These are phyloP conservation scores for Lepidopterella palustris DNA, from an alignment of 495 filamentous ascomycete genomes.

Conservation along the genomic window DNA sequence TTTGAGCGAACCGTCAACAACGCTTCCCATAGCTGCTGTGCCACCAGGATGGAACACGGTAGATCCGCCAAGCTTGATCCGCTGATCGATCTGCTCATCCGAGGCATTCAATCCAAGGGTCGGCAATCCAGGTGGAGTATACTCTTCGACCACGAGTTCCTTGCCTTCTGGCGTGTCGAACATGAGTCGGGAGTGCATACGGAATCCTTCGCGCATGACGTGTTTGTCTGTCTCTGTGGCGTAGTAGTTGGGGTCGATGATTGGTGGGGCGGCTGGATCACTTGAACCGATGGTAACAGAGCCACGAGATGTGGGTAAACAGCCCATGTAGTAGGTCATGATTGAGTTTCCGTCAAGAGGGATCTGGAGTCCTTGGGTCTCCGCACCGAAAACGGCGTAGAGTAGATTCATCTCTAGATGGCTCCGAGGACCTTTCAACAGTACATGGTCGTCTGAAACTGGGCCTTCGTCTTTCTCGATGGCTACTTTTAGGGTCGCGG, in stretches of 20 bases:
- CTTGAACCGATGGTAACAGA: slow-evolving; percentile 49
- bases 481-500: slow-evolving; percentile 5
- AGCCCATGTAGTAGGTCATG: slow-evolving; percentile 27
- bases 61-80: slow-evolving; percentile 12
- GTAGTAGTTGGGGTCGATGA: slow-evolving; percentile 49
- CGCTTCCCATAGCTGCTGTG: slow-evolving; percentile 33
- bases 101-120: not conserved
- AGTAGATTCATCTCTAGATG: slow-evolving; percentile 18
- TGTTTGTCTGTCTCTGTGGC: slow-evolving; percentile 20
- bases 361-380: slow-evolving; percentile 9
- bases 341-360: slow-evolving; percentile 29
- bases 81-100: slow-evolving; percentile 19
- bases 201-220: slow-evolving; percentile 14
- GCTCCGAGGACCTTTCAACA: slow-evolving; percentile 10
- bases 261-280: slow-evolving; percentile 47
- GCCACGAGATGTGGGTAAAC: slow-evolving; percentile 42
- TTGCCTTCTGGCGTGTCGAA: slow-evolving; percentile 19
- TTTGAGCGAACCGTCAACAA: slow-evolving; percentile 31
- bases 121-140: not conserved
- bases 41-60: slow-evolving; percentile 30
- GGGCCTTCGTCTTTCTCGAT: slow-evolving; percentile 16
- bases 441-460: slow-evolving; percentile 5
- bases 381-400: slow-evolving; percentile 7
- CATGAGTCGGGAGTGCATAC: slow-evolving; percentile 8
- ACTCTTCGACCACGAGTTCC: slow-evolving; percentile 6